These are phyloP conservation scores for Phytophthora sojae DNA, from an alignment of 352 stramenopile genomes.

Conservation along the genomic window DNA sequence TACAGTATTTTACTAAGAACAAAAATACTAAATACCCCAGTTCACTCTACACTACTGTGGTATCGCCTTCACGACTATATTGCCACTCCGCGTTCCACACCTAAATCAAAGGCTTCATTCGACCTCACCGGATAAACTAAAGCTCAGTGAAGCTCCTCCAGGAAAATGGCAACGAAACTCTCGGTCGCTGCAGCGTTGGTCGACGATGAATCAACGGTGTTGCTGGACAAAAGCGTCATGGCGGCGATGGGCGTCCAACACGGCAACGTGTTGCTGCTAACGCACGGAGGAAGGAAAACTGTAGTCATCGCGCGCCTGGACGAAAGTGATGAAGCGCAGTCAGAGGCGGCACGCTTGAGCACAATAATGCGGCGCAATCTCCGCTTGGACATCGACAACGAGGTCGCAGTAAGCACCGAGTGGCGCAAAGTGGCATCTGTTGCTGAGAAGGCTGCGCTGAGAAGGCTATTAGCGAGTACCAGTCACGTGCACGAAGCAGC, in stretches of 20 bases:
- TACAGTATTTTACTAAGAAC: too few species aligned
- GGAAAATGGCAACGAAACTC: slow-evolving; percentile 22
- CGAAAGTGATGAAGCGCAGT: slow-evolving; percentile 27
- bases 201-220: slow-evolving; percentile 22
- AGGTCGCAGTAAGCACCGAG: too few species aligned
- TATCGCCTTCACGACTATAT: too few species aligned
- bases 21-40: too few species aligned
- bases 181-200: slow-evolving; percentile 22
- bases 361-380: slow-evolving; percentile 37
- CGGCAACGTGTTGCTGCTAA: slow-evolving; percentile 27
- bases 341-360: slow-evolving; percentile 16
- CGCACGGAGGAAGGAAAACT: slow-evolving; percentile 20
- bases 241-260: slow-evolving; percentile 17
- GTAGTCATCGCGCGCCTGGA: slow-evolving; percentile 25
- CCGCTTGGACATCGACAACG: slow-evolving; percentile 20
- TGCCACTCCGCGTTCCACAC: not conserved
- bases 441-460: too few species aligned
- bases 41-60: not conserved
- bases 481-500: too few species aligned
- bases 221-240: slow-evolving; percentile 23
- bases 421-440: too few species aligned
- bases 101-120: not conserved
- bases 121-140: not conserved
- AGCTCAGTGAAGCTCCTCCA: not conserved
- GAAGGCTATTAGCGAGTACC: too few species aligned